Base-by-base conservation (phyloP, 2,329 filamentous ascomycete species). In the Hortaea werneckii region DNA sequence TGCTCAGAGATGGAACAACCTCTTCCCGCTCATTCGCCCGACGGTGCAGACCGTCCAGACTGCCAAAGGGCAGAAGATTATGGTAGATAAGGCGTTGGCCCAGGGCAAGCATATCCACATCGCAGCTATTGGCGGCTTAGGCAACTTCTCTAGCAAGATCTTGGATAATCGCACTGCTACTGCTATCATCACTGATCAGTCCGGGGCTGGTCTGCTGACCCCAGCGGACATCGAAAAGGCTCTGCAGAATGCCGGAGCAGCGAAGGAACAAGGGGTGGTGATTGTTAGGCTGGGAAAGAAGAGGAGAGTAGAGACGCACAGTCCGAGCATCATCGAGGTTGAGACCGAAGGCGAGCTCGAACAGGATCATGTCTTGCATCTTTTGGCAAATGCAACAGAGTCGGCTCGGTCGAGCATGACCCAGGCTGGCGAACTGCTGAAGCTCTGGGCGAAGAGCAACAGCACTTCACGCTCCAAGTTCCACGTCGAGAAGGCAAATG, bases 71-170 rank as follows among this genome's bases (percentile, higher is more conserved):
- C 58, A 60, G 27, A 58, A 51, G 6, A 52, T 64, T 20, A 52
- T 65, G 3, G 50, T 65, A n/a, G 58, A 65, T 41, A 49, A 51
- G 3, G 52, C 54, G 9, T 54, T 57, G 9, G 54, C 53, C 4
- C 47, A 54, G 9, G 53, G 52, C 41, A 58, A 49, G 26, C 46
- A 47, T 37, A 53, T 63, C 10, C 54, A 59, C 37, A 54, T 64
- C 11, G 55, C 56, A 10, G 61, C 58, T 2, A 46, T 62, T 6
- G 57, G 57, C 26, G 57, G 41, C 5, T 41, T 47, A 4, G 62
- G 63, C 1, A 58, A 62, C 46, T 61, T 65, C 42, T 64, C 63
- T 3, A 60, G 56, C 48, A 63, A 62, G 41, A 41, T 65, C 12
- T 52, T 65, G 6, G 60, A 61, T 29, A 57, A 60, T 20, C 61